Evolutionary conservation across 1,284 basidiomycete species (phyloP).

Genomic region (Paramarasmius palmivorus): DNA sequence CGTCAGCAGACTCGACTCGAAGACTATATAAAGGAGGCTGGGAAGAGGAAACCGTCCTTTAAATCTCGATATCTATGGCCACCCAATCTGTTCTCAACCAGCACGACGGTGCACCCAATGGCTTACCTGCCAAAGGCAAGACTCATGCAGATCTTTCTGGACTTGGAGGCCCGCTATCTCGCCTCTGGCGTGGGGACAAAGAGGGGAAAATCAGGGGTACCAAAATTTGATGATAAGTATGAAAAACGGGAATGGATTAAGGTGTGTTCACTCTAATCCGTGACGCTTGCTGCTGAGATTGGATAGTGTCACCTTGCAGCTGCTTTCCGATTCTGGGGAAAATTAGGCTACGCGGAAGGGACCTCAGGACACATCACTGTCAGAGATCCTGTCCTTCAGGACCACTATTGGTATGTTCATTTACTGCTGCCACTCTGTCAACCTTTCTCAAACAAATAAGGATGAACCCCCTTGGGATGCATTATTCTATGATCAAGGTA

Average conservation of each 20-base stretch:
- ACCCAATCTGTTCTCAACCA: background rate
- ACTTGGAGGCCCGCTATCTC: conserved; percentile 14
- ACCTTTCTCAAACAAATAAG: conserved; percentile 14
- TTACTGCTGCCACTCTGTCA: background rate
- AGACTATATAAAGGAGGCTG: too few species aligned
- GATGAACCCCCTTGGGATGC: conserved; percentile 30
- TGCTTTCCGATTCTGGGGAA: conserved; percentile 34
- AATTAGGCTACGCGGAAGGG: conserved; percentile 60
- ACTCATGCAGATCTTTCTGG: background rate
- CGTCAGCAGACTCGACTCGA: too few species aligned
- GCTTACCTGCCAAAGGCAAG: background rate
- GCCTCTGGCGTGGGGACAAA: conserved; percentile 19
- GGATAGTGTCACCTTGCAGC: conserved; percentile 30
- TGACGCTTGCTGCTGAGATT: background rate
- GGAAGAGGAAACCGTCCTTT: too few species aligned
- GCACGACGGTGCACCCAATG: background rate
- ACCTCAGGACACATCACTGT: conserved; percentile 68
- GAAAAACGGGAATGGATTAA: conserved; percentile 30
- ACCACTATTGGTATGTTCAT: conserved; percentile 20
- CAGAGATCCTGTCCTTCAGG: conserved; percentile 32
- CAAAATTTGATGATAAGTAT: conserved; percentile 24
- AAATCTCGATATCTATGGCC: too few species aligned
- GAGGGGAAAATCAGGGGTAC: conserved; percentile 18
- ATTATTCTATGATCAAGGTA: conserved; percentile 18
- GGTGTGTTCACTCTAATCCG: conserved; percentile 10